These are phyloP conservation scores for Crassisporium funariophilum DNA, from an alignment of 768 basidiomycete genomes.

Conservation along the genomic window DNA sequence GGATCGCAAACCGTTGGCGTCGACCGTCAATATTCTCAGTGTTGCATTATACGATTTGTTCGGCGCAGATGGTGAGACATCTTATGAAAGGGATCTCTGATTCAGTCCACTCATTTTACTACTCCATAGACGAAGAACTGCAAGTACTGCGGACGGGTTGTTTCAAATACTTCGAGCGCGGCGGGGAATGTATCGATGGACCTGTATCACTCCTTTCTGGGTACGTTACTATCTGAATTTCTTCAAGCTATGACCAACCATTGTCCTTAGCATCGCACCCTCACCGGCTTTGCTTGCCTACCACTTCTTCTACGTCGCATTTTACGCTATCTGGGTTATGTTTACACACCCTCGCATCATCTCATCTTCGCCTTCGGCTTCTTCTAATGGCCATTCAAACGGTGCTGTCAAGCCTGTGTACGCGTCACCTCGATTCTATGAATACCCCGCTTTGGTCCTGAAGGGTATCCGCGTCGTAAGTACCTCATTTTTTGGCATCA, in stretches of 20 bases:
- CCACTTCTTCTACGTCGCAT: slow-evolving; percentile 95
- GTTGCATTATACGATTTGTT: slow-evolving; percentile 95
- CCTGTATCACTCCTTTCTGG: slow-evolving; percentile 90
- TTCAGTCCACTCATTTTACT: slow-evolving; percentile 3
- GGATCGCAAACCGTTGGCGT: slow-evolving; percentile 78
- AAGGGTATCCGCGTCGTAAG: slow-evolving; percentile 72
- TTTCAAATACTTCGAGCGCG: slow-evolving; percentile 96
- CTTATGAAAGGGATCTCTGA: not conserved
- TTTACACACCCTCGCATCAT: slow-evolving; percentile 57
- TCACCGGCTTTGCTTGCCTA: slow-evolving; percentile 79
- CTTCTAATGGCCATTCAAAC: slow-evolving; percentile 10
- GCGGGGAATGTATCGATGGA: slow-evolving; percentile 85
- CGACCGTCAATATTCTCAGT: slow-evolving; percentile 91
- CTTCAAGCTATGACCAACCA: not conserved
- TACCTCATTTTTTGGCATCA: slow-evolving; percentile 22
- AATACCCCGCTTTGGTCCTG: slow-evolving; percentile 70
- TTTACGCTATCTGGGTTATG: slow-evolving; percentile 91
- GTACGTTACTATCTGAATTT: slow-evolving; percentile 43
- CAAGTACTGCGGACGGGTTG: slow-evolving; percentile 77
- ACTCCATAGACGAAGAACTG: slow-evolving; percentile 54
- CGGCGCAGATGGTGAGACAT: slow-evolving; percentile 80
- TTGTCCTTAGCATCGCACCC: slow-evolving; percentile 62
- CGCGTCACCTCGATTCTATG: slow-evolving; percentile 46
- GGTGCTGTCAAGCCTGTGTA: slow-evolving; percentile 38
- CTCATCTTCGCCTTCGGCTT: slow-evolving; percentile 16